Evolutionary conservation across 768 basidiomycete species (phyloP).

Genomic region (Cystofilobasidium macerans): DNA sequence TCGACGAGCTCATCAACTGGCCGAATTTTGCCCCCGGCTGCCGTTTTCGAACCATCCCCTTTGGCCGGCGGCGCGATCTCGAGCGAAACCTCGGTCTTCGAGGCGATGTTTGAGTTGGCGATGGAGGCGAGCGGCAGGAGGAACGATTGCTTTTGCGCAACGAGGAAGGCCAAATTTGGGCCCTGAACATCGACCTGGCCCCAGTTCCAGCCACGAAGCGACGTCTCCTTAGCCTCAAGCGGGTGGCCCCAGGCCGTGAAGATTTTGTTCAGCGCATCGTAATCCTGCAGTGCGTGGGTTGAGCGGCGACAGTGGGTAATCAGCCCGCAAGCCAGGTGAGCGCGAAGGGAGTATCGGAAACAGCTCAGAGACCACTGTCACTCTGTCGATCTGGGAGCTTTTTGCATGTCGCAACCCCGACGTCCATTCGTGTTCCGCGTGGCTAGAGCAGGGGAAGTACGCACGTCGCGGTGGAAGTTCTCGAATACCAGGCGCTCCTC

Average conservation of each 20-base stretch:
- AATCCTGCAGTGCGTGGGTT: conserved; percentile 46
- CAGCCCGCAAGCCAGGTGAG: too few relatives aligned
- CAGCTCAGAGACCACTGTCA: too few relatives aligned
- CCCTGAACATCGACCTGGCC: conserved; percentile 89
- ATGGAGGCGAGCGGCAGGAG: conserved; percentile 76
- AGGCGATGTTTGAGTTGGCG: conserved; percentile 94
- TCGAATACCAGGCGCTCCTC: conserved; percentile 47
- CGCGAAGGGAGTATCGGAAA: too few relatives aligned
- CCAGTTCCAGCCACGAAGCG: conserved; percentile 98
- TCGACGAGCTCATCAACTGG: conserved; percentile 78
- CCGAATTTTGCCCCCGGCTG: conserved; percentile 40
- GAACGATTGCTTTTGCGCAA: conserved; percentile 77
- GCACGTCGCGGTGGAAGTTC: conserved; percentile 79
- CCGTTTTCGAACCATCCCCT: conserved; percentile 11
- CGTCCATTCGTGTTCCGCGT: too few relatives aligned
- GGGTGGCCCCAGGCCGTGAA: conserved; percentile 78
- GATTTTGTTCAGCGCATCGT: conserved; percentile 67
- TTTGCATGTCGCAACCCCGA: too few relatives aligned
- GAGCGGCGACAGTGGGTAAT: too few relatives aligned
- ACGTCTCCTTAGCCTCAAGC: conserved; percentile 72
- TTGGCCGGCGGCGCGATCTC: conserved; percentile 52
- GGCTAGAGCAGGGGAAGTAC: conserved; percentile 28
- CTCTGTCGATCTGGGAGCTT: too few relatives aligned
- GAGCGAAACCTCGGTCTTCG: conserved; percentile 96
- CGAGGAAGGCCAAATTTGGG: conserved; percentile 78